These are phyloP conservation scores for Solanum bulbocastanum DNA, from an alignment of 257 asterid genomes.

Conservation along the genomic window DNA sequence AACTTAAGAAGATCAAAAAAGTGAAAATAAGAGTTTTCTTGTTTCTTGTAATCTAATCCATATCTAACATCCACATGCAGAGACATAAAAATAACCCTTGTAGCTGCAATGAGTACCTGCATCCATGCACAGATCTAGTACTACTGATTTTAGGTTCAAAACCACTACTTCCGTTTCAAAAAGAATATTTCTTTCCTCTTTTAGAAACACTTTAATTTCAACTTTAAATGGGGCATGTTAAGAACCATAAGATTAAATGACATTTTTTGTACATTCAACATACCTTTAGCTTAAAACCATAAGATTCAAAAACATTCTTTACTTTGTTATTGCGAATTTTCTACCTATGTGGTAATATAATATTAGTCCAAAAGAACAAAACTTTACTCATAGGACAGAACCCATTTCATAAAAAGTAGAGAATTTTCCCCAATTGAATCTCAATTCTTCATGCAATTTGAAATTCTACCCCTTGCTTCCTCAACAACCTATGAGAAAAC, in stretches of 20 bases:
- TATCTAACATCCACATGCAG: not conserved
- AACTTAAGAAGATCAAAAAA: not conserved
- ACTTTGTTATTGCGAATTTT: not conserved
- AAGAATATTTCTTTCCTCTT: not conserved
- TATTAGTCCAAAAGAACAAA: not conserved
- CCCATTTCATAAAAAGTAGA: not conserved
- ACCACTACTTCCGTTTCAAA: not conserved
- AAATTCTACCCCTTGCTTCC: not conserved
- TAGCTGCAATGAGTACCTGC: not conserved
- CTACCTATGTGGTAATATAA: not conserved
- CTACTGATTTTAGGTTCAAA: not conserved
- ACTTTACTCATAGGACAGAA: not conserved
- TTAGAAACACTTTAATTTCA: not conserved
- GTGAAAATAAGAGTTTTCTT: not conserved
- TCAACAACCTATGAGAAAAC: not conserved
- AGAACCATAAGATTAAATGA: no score
- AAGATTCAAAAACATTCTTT: rapidly evolving
- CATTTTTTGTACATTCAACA: not conserved
- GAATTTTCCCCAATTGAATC: not conserved
- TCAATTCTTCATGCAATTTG: not conserved
- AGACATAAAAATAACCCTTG: not conserved
- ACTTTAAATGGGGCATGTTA: not conserved
- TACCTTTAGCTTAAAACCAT: not conserved
- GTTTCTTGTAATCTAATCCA: not conserved
- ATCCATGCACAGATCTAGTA: not conserved